Base-by-base conservation (phyloP, 2,329 filamentous ascomycete species). In the Plenodomus lindquistii region DNA sequence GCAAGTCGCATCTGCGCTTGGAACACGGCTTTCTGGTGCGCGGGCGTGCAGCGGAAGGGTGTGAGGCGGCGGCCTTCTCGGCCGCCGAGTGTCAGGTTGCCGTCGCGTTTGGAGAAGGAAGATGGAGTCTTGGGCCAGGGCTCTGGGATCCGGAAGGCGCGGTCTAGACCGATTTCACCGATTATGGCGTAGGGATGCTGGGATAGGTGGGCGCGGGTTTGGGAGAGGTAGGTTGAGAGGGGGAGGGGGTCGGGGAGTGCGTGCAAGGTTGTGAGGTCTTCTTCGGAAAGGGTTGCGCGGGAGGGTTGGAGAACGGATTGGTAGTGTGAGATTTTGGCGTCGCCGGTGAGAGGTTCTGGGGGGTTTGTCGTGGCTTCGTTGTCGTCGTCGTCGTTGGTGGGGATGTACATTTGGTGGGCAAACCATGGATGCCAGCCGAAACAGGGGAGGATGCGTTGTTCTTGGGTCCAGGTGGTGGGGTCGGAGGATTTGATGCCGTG, bases 361-460 rank as follows among this genome's bases (percentile, higher is more conserved):
- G 27, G 11, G 11, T 31, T 15, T 3, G 84, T 62, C 86, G 81
- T 29, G 21, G 45, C 40, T 9, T 52, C 17, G 15, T 44, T 15
- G 41, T 60, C 22, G 2, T 22, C 39, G 3, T 38, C 22, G 8
- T 18, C 10, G 1, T 49, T 40, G 18, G 21, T 73, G 3, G 69
- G 62, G 57, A 62, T 71, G 64, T 85, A 90, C 61, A 94, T 79
- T 56, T 89, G 85, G 68, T 93, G 79, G 1, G 88, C 87, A 70
- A 92, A 93, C 89, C 89, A 94, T 1, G 89, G 89, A 67, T 94
- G 89, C 88, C 89, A 92, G 17, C 89, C 89, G 72, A 92, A 93
- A n/a, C 85, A 84, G 0, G 89, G 87, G 3, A 93, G 60, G 20
- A 86, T 71, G 48, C 75, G 77, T 52, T 76, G 73, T 37, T 73